Conservation (phyloP, 148 eudicot species). For the Oxyria digyna region DNA sequence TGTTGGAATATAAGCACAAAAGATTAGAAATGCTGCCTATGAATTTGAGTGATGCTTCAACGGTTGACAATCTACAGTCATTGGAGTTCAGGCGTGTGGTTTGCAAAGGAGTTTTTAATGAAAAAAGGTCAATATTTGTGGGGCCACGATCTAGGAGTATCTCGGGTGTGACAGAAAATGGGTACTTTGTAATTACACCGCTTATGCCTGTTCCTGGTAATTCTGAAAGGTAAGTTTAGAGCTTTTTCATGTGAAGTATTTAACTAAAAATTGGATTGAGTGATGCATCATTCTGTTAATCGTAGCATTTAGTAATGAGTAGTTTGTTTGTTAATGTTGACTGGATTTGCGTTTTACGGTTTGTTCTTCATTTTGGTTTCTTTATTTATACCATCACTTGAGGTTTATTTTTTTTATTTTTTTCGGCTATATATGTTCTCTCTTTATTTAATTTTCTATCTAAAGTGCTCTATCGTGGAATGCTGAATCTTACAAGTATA, state of each 20-base stretch:
- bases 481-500: too few species aligned
- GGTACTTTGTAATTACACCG: conserved; percentile 81
- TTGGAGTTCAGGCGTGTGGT: conserved; percentile 71
- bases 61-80: conserved; percentile 27
- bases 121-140: conserved; percentile 63
- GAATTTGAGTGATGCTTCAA: conserved; percentile 31
- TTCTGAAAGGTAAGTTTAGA: conserved; percentile 46
- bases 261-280: neutral
- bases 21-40: conserved; percentile 64
- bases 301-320: neutral
- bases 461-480: neutral
- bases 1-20: conserved; percentile 69
- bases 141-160: conserved; percentile 99
- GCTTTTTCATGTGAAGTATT: neutral
- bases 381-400: neutral
- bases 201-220: conserved; percentile 52
- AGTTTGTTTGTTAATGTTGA: neutral
- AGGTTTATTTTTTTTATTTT: neutral
- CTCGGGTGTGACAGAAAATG: conserved; percentile 96
- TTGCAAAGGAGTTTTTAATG: conserved; percentile 66
- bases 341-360: neutral
- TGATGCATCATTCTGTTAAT: neutral
- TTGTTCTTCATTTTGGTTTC: neutral
- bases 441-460: neutral
- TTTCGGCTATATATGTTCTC: neutral